phyloP scores from a whole-genome alignment of 2,329 filamentous ascomycete genomes.

The Pseudogymnoascus sp. region DNA sequence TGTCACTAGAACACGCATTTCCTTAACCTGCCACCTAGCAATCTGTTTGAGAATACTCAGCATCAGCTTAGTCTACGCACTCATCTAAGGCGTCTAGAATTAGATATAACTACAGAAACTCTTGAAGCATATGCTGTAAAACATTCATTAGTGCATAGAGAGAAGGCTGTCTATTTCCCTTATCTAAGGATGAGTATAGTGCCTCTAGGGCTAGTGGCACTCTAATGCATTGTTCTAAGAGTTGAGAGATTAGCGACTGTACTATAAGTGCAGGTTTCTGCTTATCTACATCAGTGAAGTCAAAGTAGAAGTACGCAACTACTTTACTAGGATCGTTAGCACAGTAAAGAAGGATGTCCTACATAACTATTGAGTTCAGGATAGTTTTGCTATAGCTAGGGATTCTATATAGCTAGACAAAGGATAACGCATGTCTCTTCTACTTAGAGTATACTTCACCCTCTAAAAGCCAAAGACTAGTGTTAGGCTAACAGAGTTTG shows the following conservation, averaged over 20 bases:
- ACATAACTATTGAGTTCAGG: slow-evolving; percentile 32
- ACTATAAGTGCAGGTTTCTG: slow-evolving; percentile 30
- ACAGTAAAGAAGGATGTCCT: slow-evolving; percentile 14
- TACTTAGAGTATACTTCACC: slow-evolving; percentile 26
- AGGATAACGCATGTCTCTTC: slow-evolving; percentile 27
- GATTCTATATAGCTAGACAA: slow-evolving; percentile 35
- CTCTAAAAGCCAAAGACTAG: slow-evolving; percentile 33
- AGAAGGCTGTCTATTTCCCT: slow-evolving; percentile 24
- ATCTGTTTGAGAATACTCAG: no score
- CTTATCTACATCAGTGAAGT: slow-evolving; percentile 34
- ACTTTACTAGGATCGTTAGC: not conserved
- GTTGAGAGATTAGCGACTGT: slow-evolving; percentile 33
- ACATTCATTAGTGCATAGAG: no score
- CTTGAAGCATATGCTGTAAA: no score
- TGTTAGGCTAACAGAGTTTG: slow-evolving; percentile 26
- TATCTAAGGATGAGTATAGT: slow-evolving; percentile 24
- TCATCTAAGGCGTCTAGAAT: no score
- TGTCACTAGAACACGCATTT: no score
- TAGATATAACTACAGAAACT: no score
- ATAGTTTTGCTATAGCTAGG: slow-evolving; percentile 38
- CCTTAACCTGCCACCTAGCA: no score
- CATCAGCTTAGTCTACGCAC: no score
- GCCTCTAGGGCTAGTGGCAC: slow-evolving; percentile 20
- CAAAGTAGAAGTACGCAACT: slow-evolving; percentile 32
- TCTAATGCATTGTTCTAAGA: slow-evolving; percentile 20